A percentile compares a stretch with the other conserved stretches of the same genome.
Evolutionary conservation across 192 early-diverging fungal species (phyloP).

Genomic region (Phycomyces nitens): DNA sequence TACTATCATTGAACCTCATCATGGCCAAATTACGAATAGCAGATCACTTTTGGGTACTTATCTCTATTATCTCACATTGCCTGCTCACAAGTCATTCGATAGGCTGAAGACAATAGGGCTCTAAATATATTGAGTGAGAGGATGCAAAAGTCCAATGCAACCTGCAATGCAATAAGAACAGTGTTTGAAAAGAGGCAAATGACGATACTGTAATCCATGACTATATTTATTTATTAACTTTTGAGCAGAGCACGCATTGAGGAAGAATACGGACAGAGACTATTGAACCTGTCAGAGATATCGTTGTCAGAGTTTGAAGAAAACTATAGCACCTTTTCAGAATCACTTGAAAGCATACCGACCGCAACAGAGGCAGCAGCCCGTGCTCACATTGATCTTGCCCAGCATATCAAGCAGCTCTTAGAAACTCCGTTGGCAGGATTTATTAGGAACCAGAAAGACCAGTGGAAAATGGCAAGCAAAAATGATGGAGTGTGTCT

Average conservation of each 20-base stretch:
- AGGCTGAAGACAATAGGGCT: background rate
- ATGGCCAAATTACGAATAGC: background rate
- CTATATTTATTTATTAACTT: too few relatives aligned
- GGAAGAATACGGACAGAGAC: constrained; percentile 65
- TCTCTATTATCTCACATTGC: background rate
- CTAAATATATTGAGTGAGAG: background rate
- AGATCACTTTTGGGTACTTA: constrained; percentile 4
- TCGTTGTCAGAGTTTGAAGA: constrained; percentile 10
- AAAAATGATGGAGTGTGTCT: background rate
- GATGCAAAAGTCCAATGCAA: background rate
- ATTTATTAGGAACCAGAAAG: constrained; percentile 59
- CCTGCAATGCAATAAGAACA: background rate
- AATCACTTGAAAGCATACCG: constrained; percentile 50
- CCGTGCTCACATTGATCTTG: constrained; percentile 58
- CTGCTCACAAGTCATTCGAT: background rate
- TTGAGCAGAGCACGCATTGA: constrained; percentile 55
- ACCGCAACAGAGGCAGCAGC: constrained; percentile 58
- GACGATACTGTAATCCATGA: too few relatives aligned
- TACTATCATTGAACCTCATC: too few relatives aligned
- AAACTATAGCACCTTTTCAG: constrained; percentile 40
- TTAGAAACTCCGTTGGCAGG: constrained; percentile 50
- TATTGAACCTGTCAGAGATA: constrained; percentile 37
- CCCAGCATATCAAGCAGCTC: constrained; percentile 58
- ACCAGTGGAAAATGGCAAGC: constrained; percentile 3
- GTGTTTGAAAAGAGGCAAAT: background rate